Evolutionary conservation across 805 yeast genomes (phyloP).

Genomic region (Nakazawaea ernobii): DNA sequence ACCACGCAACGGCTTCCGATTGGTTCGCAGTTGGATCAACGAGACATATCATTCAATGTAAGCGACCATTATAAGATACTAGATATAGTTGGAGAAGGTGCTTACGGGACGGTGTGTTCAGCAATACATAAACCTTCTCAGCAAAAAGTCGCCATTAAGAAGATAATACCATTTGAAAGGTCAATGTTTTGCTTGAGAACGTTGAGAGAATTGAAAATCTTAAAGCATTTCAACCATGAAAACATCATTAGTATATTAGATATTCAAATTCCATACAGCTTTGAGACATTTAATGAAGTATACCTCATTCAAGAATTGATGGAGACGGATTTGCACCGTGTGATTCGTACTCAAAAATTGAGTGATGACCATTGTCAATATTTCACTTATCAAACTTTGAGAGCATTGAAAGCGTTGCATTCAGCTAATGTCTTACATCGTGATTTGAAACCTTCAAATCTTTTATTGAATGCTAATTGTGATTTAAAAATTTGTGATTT

Average conservation of each 20-base stretch:
- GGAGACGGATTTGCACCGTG: slow-evolving; percentile 84
- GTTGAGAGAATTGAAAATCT: slow-evolving; percentile 78
- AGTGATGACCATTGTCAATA: slow-evolving; percentile 93
- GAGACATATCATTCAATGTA: slow-evolving; percentile 59
- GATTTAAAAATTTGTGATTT: slow-evolving; percentile 93
- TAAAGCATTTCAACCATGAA: slow-evolving; percentile 89
- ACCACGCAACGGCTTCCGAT: neutral
- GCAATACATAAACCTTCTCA: slow-evolving; percentile 84
- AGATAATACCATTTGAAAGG: slow-evolving; percentile 87
- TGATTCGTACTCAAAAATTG: slow-evolving; percentile 72
- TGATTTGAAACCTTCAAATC: slow-evolving; percentile 85
- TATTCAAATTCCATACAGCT: slow-evolving; percentile 76
- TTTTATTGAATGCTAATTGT: slow-evolving; percentile 84
- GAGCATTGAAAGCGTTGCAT: slow-evolving; percentile 88
- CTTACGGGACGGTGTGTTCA: slow-evolving; percentile 90
- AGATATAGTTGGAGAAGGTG: slow-evolving; percentile 91
- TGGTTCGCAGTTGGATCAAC: slow-evolving; percentile 1
- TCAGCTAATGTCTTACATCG: slow-evolving; percentile 93
- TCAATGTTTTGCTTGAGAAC: slow-evolving; percentile 87
- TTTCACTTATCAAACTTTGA: slow-evolving; percentile 82
- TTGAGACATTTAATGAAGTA: slow-evolving; percentile 77
- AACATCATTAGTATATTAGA: slow-evolving; percentile 88
- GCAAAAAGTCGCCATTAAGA: slow-evolving; percentile 91
- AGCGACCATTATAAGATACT: slow-evolving; percentile 81
- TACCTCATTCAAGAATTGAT: slow-evolving; percentile 82